Evolutionary conservation across 2,329 filamentous ascomycete species (phyloP), one percentile per base, ranked within the genome.

Genomic region (Paecilomyces fulvus): DNA sequence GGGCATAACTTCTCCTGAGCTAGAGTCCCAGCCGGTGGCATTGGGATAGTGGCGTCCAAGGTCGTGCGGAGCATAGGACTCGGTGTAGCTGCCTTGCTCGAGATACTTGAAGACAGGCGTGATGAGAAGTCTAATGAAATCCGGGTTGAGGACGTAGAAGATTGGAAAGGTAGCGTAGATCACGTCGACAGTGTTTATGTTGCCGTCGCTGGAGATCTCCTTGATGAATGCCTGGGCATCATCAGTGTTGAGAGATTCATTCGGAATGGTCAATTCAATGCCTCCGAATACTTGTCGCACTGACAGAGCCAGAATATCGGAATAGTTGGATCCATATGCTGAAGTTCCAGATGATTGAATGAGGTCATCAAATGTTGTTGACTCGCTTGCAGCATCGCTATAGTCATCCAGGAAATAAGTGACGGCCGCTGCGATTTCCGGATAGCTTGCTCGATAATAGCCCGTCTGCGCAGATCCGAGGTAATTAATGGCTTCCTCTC

Each of bases 241-340:
- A 33, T 49, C 61, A 3, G 66, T 67, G 55, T 71, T 61, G 3
- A 69, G 62, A 3, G 71, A 67, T 30, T 66, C 64, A 20, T 66
- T 61, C 14, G 72, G 68, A 49, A 76, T 73, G 7, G 69, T 71
- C 43, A 76, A 33, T 48, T 76, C 73, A 52, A 75, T 74, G 4
- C 65, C 72, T 55, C 71, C 74, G 51, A 72, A 76, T n/a, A 71
- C 72, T 57, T 77, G 75, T 17, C 74, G 68, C 30, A 70, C 67
- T 6, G 73, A 75, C 23, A 76, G 58, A 25, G 72, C 65, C 17
- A 76, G 64, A 17, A 77, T 75, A 50, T 75, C 72, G 3, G 72
- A 67, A 55, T 77, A 77, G 48, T 75, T 73, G 20, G 64, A 58
- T 1, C 73, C 70, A 2, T 63, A 65, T 4, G 71, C 67, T 49